These are phyloP conservation scores for Nymphaea thermarum DNA, from an alignment of 164 flowering plant genomes.

Conservation along the genomic window DNA sequence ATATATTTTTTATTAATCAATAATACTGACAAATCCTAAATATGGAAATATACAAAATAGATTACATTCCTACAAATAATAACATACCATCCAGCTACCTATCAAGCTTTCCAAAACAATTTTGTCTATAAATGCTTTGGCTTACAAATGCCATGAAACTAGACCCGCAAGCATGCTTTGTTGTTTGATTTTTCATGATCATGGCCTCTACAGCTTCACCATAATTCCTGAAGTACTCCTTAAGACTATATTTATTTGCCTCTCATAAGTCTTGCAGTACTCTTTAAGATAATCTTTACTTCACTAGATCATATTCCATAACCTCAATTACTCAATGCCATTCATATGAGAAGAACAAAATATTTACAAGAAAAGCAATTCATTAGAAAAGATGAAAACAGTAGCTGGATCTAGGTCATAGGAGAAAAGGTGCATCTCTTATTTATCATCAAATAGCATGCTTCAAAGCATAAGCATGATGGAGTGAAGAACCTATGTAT, in stretches of 20 bases:
- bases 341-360: conserved; percentile 4
- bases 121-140: conserved; percentile 72
- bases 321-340: not conserved
- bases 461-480: too few relatives aligned
- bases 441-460: too few relatives aligned
- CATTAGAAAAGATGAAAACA: not conserved
- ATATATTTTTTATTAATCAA: too few relatives aligned
- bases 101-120: conserved; percentile 70
- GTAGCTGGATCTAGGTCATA: too few relatives aligned
- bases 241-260: conserved; percentile 73
- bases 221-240: conserved; percentile 57
- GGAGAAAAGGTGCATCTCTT: too few relatives aligned
- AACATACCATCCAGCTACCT: conserved; percentile 79
- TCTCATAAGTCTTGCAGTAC: conserved; percentile 41
- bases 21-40: too few relatives aligned
- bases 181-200: conserved; percentile 81
- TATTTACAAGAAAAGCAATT: too few relatives aligned
- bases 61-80: too few relatives aligned
- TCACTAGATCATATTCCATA: conserved; percentile 85
- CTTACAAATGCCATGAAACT: conserved; percentile 82
- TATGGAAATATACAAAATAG: too few relatives aligned
- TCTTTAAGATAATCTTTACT: conserved; percentile 85
- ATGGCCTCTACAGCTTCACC: conserved; percentile 87
- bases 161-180: conserved; percentile 88
- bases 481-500: not conserved